Evolutionary conservation across 2,329 filamentous ascomycete genomes (phyloP).

Genomic region (Aspergillus candidus): DNA sequence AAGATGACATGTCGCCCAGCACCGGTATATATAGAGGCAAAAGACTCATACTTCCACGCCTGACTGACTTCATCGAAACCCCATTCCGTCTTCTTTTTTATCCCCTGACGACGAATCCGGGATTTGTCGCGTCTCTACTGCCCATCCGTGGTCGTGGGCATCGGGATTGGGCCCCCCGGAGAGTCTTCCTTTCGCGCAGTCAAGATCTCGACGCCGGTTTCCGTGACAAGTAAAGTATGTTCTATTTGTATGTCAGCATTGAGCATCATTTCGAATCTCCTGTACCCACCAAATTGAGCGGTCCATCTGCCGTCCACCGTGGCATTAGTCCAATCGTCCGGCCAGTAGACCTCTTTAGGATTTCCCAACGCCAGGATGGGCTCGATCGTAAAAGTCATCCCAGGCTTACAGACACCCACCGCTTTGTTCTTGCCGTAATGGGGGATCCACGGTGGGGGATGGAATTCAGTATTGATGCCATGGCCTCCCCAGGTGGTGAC

Average conservation of each 20-base stretch:
- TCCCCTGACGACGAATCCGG: no score
- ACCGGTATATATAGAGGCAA: no score
- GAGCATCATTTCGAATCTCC: not conserved
- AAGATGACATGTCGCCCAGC: no score
- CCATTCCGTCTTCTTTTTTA: no score
- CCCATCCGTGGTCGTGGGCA: constrained; percentile 35
- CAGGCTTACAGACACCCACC: constrained; percentile 78
- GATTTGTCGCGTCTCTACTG: no score
- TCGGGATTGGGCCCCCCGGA: constrained; percentile 61
- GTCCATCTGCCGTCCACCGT: constrained; percentile 80
- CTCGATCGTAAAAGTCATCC: constrained; percentile 95
- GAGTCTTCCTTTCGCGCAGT: constrained; percentile 63
- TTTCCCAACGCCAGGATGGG: constrained; percentile 87
- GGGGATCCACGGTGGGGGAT: constrained; percentile 82
- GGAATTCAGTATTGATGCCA: constrained; percentile 83
- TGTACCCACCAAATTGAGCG: constrained; percentile 64
- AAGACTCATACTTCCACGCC: no score
- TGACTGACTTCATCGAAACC: no score
- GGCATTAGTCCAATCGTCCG: constrained; percentile 91
- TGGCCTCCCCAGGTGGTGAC: constrained; percentile 90
- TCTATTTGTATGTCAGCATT: constrained; percentile 38
- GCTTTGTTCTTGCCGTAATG: constrained; percentile 97
- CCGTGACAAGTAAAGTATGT: constrained; percentile 73
- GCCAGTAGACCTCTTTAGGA: constrained; percentile 84
- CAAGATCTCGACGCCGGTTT: constrained; percentile 67